Conservation (phyloP, 179 eudicot species). For the Silene coronaria region DNA sequence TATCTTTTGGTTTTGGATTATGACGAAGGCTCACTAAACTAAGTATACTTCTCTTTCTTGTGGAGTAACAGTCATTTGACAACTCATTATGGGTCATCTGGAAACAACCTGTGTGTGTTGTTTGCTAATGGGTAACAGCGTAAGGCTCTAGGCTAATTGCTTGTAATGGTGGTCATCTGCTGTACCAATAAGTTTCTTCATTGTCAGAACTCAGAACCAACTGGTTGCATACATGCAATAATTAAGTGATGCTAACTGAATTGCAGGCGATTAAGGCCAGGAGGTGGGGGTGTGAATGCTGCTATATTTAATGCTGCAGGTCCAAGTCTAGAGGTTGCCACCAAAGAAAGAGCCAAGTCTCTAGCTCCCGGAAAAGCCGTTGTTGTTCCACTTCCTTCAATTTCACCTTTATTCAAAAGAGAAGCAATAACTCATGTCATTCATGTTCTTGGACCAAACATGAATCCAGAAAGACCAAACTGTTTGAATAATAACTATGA, state of each 20-base stretch:
- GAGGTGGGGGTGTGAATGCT: constrained; percentile 98
- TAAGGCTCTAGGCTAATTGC: not conserved
- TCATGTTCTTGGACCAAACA: constrained; percentile 98
- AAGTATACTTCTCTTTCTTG: not conserved
- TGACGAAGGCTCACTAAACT: not conserved
- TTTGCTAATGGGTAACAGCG: not conserved
- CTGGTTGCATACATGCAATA: constrained; percentile 17
- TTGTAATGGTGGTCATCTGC: not conserved
- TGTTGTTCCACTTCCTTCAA: constrained; percentile 65
- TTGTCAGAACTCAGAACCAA: constrained; percentile 11
- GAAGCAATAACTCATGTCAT: constrained; percentile 96
- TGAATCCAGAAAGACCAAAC: constrained; percentile 86
- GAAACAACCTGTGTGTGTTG: not conserved
- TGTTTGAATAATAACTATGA: constrained; percentile 60
- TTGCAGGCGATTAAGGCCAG: constrained; percentile 83
- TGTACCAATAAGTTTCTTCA: not conserved
- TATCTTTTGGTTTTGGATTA: too few relatives aligned
- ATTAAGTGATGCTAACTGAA: constrained; percentile 1
- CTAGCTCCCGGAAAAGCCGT: constrained; percentile 71
- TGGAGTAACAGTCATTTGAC: not conserved
- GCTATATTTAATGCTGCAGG: constrained; percentile 85
- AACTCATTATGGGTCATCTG: not conserved
- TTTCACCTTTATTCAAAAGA: constrained; percentile 58
- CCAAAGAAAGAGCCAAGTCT: constrained; percentile 61
- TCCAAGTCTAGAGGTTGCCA: constrained; percentile 61